Evolutionary conservation across 2,329 filamentous ascomycete species (phyloP), one percentile per base, ranked within the genome.

Genomic region (Cryphonectria carpinicola): DNA sequence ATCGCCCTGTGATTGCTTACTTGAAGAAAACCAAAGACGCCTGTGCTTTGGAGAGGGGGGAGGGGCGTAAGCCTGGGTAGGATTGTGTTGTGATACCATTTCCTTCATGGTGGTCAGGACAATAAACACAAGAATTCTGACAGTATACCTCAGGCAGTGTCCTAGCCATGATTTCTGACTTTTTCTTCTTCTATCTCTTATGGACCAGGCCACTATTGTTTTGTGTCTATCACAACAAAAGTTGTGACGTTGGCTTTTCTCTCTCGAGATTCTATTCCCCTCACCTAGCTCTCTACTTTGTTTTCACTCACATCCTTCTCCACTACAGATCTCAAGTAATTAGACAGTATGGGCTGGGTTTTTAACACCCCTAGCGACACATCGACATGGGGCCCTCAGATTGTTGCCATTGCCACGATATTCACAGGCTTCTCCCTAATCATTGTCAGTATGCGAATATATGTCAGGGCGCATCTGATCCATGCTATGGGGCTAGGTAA

Each of bases 331-430:
- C 52, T 17, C n/a, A 19, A 58, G n/a, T 11, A 39, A 39, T 62
- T 39, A 54, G 39, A 14, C 35, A 62, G n/a, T 6, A 67, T 61
- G 66, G 66, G 56, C 39, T 67, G 66, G 65, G 39, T 62, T 3
- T 67, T 46, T 43, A 67, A 67, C 25, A 28, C 39, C 17, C 39
- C 66, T 22, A 25, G 39, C 28, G 54, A 67, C 25, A 67, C 28
- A 7, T 56, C 66, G 32, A 67, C 66, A 25, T 61, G 66, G 66
- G 66, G 37, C 7, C 66, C 66, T 39, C 66, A 25, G 19, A 67
- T 67, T 19, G 66, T 67, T 19, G 54, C 39, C 17, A 67, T 67
- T 19, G 37, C 58, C 25, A 7, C 39, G 39, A 35, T 11, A 17
- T 67, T 61, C 54, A 67, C 66, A 6, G 19, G 37, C 41, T 25